These are phyloP conservation scores for Aspergillus fijiensis DNA, from an alignment of 2,329 filamentous ascomycete species.

Conservation along the genomic window DNA sequence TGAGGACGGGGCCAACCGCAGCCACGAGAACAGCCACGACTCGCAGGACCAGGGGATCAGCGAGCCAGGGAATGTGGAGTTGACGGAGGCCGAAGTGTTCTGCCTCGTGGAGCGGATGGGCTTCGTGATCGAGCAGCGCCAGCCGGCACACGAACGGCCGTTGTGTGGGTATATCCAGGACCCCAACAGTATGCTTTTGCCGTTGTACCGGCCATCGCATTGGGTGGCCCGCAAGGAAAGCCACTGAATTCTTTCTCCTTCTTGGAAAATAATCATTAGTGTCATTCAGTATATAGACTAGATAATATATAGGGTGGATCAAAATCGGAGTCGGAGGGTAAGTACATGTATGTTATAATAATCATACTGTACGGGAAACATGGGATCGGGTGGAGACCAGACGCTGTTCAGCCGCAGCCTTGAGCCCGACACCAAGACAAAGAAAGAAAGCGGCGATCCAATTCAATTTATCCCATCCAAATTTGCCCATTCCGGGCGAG, in stretches of 20 bases:
- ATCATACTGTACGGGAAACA: too few species aligned
- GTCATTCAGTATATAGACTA: neutral
- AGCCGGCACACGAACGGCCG: constrained; percentile 58
- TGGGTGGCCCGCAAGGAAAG: constrained; percentile 77
- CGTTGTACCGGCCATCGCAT: constrained; percentile 73
- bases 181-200: constrained; percentile 78
- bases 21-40: constrained; percentile 20
- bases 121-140: constrained; percentile 68
- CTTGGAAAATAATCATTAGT: neutral
- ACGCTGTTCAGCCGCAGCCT: constrained; percentile 22
- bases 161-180: constrained; percentile 80
- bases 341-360: too few species aligned
- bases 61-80: constrained; percentile 85
- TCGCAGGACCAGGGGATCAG: constrained; percentile 64
- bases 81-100: constrained; percentile 85
- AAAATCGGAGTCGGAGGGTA: too few species aligned
- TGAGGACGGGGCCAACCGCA: constrained; percentile 56
- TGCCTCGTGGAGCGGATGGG: constrained; percentile 71
- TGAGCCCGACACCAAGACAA: neutral
- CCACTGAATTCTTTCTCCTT: neutral
- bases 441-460: constrained; percentile 17
- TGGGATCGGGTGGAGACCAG: constrained; percentile 3
- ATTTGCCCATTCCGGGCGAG: constrained; percentile 7
- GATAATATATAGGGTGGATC: constrained; percentile 3
- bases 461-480: neutral